phyloP scores from a whole-genome alignment of 495 filamentous ascomycete species.

The Neurospora sp. region DNA sequence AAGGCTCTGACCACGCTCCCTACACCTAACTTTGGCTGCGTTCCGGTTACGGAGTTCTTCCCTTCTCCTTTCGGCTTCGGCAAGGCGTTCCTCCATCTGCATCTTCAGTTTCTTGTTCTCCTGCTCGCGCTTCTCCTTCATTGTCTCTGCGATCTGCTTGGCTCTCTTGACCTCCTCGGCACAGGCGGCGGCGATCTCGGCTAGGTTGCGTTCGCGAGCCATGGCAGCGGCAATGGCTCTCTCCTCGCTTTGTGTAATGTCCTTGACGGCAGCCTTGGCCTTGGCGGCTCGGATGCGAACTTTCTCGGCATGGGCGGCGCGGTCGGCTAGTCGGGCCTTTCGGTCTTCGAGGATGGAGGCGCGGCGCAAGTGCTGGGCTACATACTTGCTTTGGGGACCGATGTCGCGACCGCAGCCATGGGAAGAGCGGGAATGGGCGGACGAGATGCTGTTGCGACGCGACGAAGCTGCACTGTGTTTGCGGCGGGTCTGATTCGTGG shows the following conservation, averaged over 20 bases:
- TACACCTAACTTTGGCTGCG: slow-evolving; percentile 39
- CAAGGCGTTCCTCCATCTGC: slow-evolving; percentile 83
- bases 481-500: slow-evolving; percentile 53
- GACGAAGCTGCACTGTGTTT: slow-evolving; percentile 81
- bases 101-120: slow-evolving; percentile 62
- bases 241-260: slow-evolving; percentile 59
- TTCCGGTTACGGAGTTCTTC: slow-evolving; percentile 48
- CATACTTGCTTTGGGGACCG: slow-evolving; percentile 64
- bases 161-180: slow-evolving; percentile 91
- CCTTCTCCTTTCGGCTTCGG: slow-evolving; percentile 73
- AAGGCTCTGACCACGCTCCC: slow-evolving; percentile 55
- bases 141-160: slow-evolving; percentile 86
- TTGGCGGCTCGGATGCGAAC: slow-evolving; percentile 85
- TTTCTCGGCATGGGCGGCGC: slow-evolving; percentile 91
- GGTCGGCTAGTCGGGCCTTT: slow-evolving; percentile 85
- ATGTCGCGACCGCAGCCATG: slow-evolving; percentile 51
- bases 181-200: slow-evolving; percentile 86
- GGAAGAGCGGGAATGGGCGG: slow-evolving; percentile 59
- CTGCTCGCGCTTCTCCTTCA: slow-evolving; percentile 80
- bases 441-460: slow-evolving; percentile 82
- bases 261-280: slow-evolving; percentile 63
- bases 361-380: slow-evolving; percentile 84
- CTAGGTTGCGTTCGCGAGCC: slow-evolving; percentile 80
- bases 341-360: slow-evolving; percentile 87
- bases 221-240: slow-evolving; percentile 82